These are phyloP conservation scores for Rachicladosporium sp. DNA, from an alignment of 2,329 filamentous ascomycete genomes.

Conservation along the genomic window DNA sequence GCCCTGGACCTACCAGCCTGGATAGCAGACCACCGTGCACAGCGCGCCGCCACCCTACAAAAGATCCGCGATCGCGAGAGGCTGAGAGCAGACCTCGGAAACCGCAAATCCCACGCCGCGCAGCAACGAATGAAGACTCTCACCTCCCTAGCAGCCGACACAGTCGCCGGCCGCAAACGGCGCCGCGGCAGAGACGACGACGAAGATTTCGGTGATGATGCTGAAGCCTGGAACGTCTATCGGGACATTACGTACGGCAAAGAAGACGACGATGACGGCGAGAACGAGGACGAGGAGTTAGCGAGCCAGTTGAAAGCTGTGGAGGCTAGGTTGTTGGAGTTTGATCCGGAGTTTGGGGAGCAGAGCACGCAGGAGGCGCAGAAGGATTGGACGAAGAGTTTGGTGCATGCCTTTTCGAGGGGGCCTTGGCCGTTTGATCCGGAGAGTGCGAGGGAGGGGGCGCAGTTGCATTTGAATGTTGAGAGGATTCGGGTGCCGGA, in stretches of 20 bases:
- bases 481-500: slow-evolving; percentile 99
- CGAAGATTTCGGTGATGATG: slow-evolving; percentile 96
- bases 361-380: slow-evolving; percentile 86
- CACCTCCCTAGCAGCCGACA: slow-evolving; percentile 86
- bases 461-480: slow-evolving; percentile 93
- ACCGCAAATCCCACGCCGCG: slow-evolving; percentile 88
- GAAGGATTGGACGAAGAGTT: slow-evolving; percentile 84
- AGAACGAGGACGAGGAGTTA: slow-evolving; percentile 86
- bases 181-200: slow-evolving; percentile 82
- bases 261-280: slow-evolving; percentile 85
- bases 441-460: slow-evolving; percentile 64
- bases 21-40: slow-evolving; percentile 69
- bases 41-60: slow-evolving; percentile 56
- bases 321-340: slow-evolving; percentile 72
- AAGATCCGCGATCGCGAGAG: slow-evolving; percentile 90
- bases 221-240: slow-evolving; percentile 88
- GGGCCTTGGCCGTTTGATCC: slow-evolving; percentile 78
- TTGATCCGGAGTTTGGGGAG: slow-evolving; percentile 82
- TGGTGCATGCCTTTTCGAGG: slow-evolving; percentile 80
- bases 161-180: slow-evolving; percentile 62
- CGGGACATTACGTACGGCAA: slow-evolving; percentile 79
- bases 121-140: slow-evolving; percentile 98
- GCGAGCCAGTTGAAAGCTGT: slow-evolving; percentile 59
- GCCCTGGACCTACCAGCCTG: slow-evolving; percentile 75
- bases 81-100: slow-evolving; percentile 85